Evolutionary conservation across 345 rosid species (phyloP).

Genomic region (Chamaenerion angustifolium): DNA sequence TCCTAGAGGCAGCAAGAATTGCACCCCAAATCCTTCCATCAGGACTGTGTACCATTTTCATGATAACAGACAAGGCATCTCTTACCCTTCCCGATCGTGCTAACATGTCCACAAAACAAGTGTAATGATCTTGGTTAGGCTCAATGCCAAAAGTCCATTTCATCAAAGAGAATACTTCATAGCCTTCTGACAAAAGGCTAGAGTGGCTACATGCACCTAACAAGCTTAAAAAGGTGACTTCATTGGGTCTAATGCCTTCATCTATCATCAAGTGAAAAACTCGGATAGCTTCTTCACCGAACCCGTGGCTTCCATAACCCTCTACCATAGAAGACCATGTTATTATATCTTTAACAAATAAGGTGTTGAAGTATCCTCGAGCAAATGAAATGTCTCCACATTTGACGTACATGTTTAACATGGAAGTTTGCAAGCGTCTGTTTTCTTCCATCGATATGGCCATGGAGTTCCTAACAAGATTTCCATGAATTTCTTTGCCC

Average conservation of each 20-base stretch:
- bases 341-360: slow-evolving; percentile 16
- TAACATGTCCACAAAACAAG: slow-evolving; percentile 29
- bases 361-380: slow-evolving; percentile 15
- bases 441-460: slow-evolving; percentile 6
- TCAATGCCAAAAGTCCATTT: slow-evolving; percentile 13
- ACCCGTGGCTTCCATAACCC: slow-evolving; percentile 26
- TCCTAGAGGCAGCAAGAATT: slow-evolving; percentile 19
- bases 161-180: slow-evolving; percentile 14
- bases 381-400: slow-evolving; percentile 8
- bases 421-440: slow-evolving; percentile 4
- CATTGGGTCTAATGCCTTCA: slow-evolving; percentile 13
- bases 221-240: slow-evolving; percentile 21
- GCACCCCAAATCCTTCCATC: slow-evolving; percentile 36
- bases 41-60: slow-evolving; percentile 14
- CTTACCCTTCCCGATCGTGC: slow-evolving; percentile 28
- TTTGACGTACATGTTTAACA: background rate
- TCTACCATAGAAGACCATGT: slow-evolving; percentile 35
- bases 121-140: slow-evolving; percentile 27
- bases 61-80: slow-evolving; percentile 19
- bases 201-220: slow-evolving; percentile 26
- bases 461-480: slow-evolving; percentile 11
- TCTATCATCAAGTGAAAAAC: slow-evolving; percentile 19
- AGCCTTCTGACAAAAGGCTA: slow-evolving; percentile 21
- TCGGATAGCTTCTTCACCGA: slow-evolving; percentile 13
- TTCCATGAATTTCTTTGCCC: slow-evolving; percentile 25